phyloP scores from a whole-genome alignment of 139 green algal genomes.

The Tetraselmis striata region DNA sequence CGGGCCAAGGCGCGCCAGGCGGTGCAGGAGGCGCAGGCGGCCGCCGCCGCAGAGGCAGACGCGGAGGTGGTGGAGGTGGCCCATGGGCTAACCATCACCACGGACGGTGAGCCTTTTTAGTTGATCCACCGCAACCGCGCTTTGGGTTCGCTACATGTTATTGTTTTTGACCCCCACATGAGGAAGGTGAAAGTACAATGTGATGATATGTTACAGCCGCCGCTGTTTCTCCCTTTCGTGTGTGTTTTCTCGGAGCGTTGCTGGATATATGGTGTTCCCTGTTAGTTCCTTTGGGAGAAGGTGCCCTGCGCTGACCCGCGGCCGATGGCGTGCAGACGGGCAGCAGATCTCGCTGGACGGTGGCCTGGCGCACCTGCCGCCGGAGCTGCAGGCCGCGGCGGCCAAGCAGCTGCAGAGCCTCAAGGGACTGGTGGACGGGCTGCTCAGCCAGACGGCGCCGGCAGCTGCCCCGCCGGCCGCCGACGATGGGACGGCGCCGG shows the following conservation, averaged over 20 bases:
- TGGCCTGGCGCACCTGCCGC: not conserved
- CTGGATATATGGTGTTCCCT: no score
- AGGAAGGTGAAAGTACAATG: no score
- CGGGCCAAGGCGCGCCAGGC: not conserved
- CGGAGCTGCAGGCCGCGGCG: not conserved
- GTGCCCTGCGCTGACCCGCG: no score
- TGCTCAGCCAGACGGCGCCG: not conserved
- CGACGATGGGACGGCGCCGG: not conserved
- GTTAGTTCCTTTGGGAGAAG: no score
- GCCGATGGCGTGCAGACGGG: not conserved
- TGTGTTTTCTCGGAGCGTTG: no score
- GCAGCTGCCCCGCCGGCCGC: not conserved
- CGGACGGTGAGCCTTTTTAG: no score
- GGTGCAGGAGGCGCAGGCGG: no score
- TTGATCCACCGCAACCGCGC: no score
- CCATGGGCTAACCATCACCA: not conserved
- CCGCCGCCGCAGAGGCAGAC: not conserved
- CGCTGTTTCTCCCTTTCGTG: no score
- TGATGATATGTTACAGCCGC: no score
- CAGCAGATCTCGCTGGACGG: not conserved
- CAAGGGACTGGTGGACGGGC: not conserved
- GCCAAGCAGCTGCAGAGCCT: not conserved
- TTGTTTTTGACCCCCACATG: no score
- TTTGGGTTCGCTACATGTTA: no score
- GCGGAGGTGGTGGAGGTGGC: not conserved